Base-by-base conservation (phyloP, 2,329 filamentous ascomycete genomes). In the Emmonsiellopsis sp. region DNA sequence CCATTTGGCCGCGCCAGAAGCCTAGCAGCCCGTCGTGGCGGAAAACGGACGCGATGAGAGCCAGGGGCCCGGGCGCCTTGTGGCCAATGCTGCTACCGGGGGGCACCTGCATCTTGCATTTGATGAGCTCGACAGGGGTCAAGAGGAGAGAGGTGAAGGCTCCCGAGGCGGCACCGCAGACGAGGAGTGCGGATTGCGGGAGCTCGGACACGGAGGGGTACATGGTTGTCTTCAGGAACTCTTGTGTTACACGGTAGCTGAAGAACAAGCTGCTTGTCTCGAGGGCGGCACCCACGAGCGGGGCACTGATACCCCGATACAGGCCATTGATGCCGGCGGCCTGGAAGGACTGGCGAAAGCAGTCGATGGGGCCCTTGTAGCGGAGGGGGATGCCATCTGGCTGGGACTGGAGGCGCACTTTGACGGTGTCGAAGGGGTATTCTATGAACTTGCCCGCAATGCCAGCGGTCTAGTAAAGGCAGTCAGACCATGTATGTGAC, bases 391-490 rank as follows among this genome's bases (percentile, higher is more conserved):
- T 77, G 62, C 86, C 82, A 68, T 92, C 86, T 36, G 90, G 88
- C 69, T 97, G 92, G 14, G 92, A 93, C 69, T 97, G 93, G 9
- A 98, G 81, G 42, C 93, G 87, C 56, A 97, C 93, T 73, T 98
- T 98, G 70, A 98, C 85, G 0, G 93, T 98, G 72, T 98, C 93
- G 72, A 97, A 97, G 31, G 93, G 93, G 68, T 96, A 97, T 70
- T 98, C 93, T 66, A 97, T 91, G 69, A 92, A 88, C 75, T 97
- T 98, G 58, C 92, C 91, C 34, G 89, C 84, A 55, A 94, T 82
- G 57, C 93, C 93, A 51, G 92, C 91, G 55, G 81, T 71, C 86
- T 89, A 36, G 31, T 54, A 39, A 39, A 37, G 17, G 27, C 4
- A 17, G 32, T 3, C 31, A 37, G 39, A 11, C n/a, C 32, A 39